These are phyloP conservation scores for Raffaelea ambrosiae DNA, from an alignment of 2,329 filamentous ascomycete species.

Conservation along the genomic window DNA sequence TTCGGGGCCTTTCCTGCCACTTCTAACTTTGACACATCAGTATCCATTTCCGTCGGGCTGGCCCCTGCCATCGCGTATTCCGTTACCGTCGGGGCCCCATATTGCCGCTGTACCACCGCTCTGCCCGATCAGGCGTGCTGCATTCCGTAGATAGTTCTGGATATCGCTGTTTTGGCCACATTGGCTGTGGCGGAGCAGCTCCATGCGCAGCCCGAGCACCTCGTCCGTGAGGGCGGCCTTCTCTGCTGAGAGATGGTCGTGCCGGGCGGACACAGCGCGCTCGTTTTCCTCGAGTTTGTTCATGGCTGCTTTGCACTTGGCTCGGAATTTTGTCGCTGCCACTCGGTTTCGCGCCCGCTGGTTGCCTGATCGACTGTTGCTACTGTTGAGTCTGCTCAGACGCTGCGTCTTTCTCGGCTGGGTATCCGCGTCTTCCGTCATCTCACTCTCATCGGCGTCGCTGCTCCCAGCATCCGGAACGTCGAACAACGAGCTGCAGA, in stretches of 20 bases:
- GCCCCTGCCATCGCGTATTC: neutral
- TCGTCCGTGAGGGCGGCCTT: conserved; percentile 18
- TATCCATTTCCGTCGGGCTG: neutral
- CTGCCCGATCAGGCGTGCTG: conserved; percentile 11
- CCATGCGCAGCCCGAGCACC: conserved; percentile 20
- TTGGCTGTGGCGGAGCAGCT: conserved; percentile 19
- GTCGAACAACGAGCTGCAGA: no score
- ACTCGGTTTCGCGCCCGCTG: conserved; percentile 18
- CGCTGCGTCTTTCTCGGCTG: no score
- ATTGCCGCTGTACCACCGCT: conserved; percentile 7
- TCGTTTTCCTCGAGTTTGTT: conserved; percentile 18
- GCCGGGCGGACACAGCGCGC: conserved; percentile 9
- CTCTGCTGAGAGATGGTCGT: conserved; percentile 12
- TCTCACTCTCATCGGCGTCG: no score
- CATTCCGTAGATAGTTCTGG: conserved; percentile 18
- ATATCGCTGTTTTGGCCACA: conserved; percentile 19
- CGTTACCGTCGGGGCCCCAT: conserved; percentile 11
- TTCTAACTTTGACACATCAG: no score
- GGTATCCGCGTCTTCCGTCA: no score
- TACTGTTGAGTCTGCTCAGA: no score
- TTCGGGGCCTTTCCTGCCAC: no score
- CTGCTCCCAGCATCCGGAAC: no score
- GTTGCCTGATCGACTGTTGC: no score
- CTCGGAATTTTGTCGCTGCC: conserved; percentile 22
- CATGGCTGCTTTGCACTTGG: conserved; percentile 19